These are phyloP conservation scores for Psilocybe tampanensis DNA, from an alignment of 768 basidiomycete species.

Conservation along the genomic window DNA sequence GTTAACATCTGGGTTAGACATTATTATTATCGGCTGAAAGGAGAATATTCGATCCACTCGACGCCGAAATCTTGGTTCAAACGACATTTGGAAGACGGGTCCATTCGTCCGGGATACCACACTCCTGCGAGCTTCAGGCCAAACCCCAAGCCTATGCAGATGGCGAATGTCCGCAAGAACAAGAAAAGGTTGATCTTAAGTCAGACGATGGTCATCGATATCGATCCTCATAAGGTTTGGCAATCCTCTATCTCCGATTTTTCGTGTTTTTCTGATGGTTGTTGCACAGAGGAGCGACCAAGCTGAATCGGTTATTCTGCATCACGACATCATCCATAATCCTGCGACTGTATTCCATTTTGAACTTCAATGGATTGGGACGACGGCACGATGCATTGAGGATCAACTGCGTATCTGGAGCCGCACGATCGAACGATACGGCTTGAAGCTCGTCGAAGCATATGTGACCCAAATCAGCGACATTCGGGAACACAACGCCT, in stretches of 20 bases:
- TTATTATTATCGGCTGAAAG: slow-evolving; percentile 85
- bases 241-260: neutral
- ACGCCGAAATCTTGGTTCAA: slow-evolving; percentile 76
- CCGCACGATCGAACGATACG: slow-evolving; percentile 83
- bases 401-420: slow-evolving; percentile 84
- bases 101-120: slow-evolving; percentile 9
- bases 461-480: slow-evolving; percentile 92
- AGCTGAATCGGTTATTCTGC: slow-evolving; percentile 85
- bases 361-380: slow-evolving; percentile 96
- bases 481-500: slow-evolving; percentile 82
- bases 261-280: neutral
- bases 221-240: slow-evolving; percentile 75
- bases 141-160: slow-evolving; percentile 13
- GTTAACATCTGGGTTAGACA: slow-evolving; percentile 49
- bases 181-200: slow-evolving; percentile 75
- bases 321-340: slow-evolving; percentile 95
- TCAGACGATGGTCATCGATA: slow-evolving; percentile 89
- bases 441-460: slow-evolving; percentile 90
- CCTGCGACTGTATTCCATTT: slow-evolving; percentile 95
- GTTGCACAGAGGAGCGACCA: slow-evolving; percentile 71
- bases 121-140: slow-evolving; percentile 11
- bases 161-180: slow-evolving; percentile 42
- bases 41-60: slow-evolving; percentile 71
- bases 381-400: slow-evolving; percentile 89
- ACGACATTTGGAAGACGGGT: slow-evolving; percentile 49